Conservation (phyloP, 768 basidiomycete species). For the Lactifluus echinatus region DNA sequence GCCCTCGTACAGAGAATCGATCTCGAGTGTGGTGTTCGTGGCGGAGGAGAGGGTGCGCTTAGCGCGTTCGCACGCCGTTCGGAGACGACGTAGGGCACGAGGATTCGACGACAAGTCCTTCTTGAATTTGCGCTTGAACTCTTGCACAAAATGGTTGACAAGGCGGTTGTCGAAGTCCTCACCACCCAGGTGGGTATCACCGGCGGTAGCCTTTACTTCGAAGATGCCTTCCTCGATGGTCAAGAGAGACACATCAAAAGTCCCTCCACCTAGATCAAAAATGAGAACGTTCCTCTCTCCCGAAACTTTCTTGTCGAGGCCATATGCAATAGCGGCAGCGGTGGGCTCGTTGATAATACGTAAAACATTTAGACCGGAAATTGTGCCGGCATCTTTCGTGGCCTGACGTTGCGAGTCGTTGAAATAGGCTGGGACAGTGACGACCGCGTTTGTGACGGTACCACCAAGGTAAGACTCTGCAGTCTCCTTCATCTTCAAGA, state of each 20-base stretch:
- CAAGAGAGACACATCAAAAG: slow-evolving; percentile 94
- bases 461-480: slow-evolving; percentile 93
- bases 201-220: slow-evolving; percentile 96
- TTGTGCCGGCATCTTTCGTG: slow-evolving; percentile 95
- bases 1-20: slow-evolving; percentile 96
- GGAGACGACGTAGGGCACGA: slow-evolving; percentile 93
- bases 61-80: slow-evolving; percentile 96
- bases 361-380: slow-evolving; percentile 89
- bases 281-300: slow-evolving; percentile 95
- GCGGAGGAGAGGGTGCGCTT: slow-evolving; percentile 98
- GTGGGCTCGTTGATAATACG: slow-evolving; percentile 99
- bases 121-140: slow-evolving; percentile 98
- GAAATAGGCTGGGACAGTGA: slow-evolving; percentile 97
- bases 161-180: slow-evolving; percentile 98
- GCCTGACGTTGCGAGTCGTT: slow-evolving; percentile 99
- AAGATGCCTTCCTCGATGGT: slow-evolving; percentile 98
- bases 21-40: slow-evolving; percentile 93
- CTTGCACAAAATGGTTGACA: slow-evolving; percentile 92
- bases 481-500: slow-evolving; percentile 97
- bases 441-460: slow-evolving; percentile 81
- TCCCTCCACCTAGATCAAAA: slow-evolving; percentile 98
- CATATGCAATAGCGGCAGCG: slow-evolving; percentile 96
- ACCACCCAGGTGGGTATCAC: slow-evolving; percentile 97
- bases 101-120: slow-evolving; percentile 89
- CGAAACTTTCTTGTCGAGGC: slow-evolving; percentile 88